Percentiles rank a stretch among this genome's conserved stretches.
Conservation (phyloP, 345 rosid genomes). For the Syzygium aromaticum region DNA sequence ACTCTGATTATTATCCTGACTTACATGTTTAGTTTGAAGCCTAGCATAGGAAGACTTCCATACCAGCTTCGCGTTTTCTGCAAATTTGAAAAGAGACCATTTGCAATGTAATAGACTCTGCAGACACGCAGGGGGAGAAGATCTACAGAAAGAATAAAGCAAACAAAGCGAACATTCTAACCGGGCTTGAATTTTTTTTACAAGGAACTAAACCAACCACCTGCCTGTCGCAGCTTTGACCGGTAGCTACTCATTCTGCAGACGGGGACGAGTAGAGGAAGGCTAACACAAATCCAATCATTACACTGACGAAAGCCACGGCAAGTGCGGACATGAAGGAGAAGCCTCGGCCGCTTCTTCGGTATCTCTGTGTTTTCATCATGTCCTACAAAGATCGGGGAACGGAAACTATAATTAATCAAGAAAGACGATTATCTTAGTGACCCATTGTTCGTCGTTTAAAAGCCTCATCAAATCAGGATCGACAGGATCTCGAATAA, state of each 20-base stretch:
- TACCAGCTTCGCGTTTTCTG: not conserved
- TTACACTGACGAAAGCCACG: conserved; percentile 17
- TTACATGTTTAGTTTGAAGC: not conserved
- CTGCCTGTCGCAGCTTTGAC: not conserved
- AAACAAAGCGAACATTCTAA: not conserved
- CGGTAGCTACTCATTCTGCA: conserved; percentile 2
- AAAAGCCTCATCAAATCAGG: not conserved
- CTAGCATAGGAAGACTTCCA: not conserved
- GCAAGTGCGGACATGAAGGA: conserved; percentile 50
- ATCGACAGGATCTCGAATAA: not conserved
- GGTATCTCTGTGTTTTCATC: conserved; percentile 46
- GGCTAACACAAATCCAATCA: not conserved
- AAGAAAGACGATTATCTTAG: not conserved
- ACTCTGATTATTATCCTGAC: not conserved
- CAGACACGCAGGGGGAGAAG: not conserved
- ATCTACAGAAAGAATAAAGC: not conserved
- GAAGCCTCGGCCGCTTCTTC: conserved; percentile 37
- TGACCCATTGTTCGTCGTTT: not conserved
- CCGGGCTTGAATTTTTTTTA: not conserved
- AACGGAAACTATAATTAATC: not conserved
- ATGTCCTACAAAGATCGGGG: conserved; percentile 28
- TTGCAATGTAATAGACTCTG: not conserved
- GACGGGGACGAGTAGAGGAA: not conserved
- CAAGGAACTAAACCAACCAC: not conserved
- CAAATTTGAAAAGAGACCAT: not conserved